These are phyloP conservation scores for Vitis labrusca DNA, from an alignment of 164 flowering plant genomes.

Conservation along the genomic window DNA sequence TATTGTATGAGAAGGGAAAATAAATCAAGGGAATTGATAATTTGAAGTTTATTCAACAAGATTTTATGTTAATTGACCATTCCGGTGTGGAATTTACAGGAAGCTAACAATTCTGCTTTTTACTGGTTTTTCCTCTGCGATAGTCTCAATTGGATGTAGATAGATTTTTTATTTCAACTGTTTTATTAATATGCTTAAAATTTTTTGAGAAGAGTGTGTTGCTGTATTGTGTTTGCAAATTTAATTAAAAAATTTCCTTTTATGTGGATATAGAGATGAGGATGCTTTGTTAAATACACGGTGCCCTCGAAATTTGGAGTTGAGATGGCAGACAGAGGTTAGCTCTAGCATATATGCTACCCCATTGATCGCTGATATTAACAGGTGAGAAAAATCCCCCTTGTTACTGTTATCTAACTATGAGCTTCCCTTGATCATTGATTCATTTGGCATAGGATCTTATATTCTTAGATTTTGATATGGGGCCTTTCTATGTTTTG, in stretches of 20 bases:
- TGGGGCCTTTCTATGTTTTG: not conserved
- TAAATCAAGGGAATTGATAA: too few relatives aligned
- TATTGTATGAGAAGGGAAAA: too few relatives aligned
- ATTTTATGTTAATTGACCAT: conserved; percentile 2
- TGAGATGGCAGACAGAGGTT: conserved; percentile 98
- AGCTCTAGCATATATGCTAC: conserved; percentile 95
- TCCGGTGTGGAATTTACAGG: not conserved
- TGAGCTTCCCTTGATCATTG: not conserved
- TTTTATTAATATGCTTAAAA: not conserved
- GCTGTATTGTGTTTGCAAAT: not conserved
- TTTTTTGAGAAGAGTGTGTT: not conserved
- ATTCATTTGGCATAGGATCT: not conserved
- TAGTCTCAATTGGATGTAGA: too few relatives aligned
- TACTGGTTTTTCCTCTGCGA: too few relatives aligned
- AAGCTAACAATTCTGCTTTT: too few relatives aligned
- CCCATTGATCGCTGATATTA: conserved; percentile 94
- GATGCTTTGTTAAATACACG: conserved; percentile 77
- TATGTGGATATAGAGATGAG: conserved; percentile 63
- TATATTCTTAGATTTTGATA: not conserved
- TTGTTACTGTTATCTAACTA: not conserved
- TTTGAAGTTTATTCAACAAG: conserved; percentile 3
- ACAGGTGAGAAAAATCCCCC: conserved; percentile 48
- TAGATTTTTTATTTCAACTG: not conserved
- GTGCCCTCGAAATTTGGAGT: conserved; percentile 89
- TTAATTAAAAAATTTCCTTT: not conserved